Evolutionary conservation across 495 filamentous ascomycete genomes (phyloP).

Genomic region (Aspergillus steynii): DNA sequence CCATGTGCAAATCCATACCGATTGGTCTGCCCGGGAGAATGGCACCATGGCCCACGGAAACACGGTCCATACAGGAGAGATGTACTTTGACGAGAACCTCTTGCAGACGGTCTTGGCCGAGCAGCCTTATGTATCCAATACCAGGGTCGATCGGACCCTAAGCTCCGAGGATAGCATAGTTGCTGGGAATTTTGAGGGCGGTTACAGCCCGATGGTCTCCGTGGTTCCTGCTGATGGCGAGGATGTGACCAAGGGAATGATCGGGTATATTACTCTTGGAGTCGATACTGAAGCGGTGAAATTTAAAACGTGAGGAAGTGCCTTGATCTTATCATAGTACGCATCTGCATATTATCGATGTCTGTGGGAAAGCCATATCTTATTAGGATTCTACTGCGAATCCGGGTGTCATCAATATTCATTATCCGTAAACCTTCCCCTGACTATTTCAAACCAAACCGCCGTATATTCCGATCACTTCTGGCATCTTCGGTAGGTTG

Average conservation of each 20-base stretch:
- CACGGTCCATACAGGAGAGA: slow-evolving; percentile 45
- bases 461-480: no score
- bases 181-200: slow-evolving; percentile 33
- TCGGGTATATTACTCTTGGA: slow-evolving; percentile 32
- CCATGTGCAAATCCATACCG: slow-evolving; percentile 29
- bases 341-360: no score
- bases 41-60: slow-evolving; percentile 22
- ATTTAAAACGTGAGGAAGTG: no score
- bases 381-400: no score
- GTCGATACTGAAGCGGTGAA: slow-evolving; percentile 14
- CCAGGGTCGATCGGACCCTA: slow-evolving; percentile 34
- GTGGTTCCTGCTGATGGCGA: slow-evolving; percentile 49
- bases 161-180: slow-evolving; percentile 51
- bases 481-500: no score
- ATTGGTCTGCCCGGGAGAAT: slow-evolving; percentile 26
- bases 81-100: slow-evolving; percentile 56
- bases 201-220: slow-evolving; percentile 50
- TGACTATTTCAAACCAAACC: no score
- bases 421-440: no score
- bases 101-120: slow-evolving; percentile 41
- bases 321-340: no score
- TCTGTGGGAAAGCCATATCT: no score
- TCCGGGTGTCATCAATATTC: no score
- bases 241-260: slow-evolving; percentile 50
- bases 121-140: slow-evolving; percentile 56